Base-by-base conservation (phyloP, 441 rosid species). In the Gossypium trilobum region DNA sequence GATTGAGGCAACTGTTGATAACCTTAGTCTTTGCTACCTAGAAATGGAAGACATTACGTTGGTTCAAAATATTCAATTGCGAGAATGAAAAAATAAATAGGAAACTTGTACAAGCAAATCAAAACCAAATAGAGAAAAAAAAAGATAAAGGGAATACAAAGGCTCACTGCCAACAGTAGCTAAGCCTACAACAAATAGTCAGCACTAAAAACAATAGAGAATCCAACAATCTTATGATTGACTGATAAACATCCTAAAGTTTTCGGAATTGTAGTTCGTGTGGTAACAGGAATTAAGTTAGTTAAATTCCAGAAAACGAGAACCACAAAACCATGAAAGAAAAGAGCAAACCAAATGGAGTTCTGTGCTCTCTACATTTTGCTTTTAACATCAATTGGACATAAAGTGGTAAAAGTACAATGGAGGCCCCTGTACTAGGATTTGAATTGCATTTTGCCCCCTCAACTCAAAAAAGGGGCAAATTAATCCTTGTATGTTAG, bases 21-120 rank as follows among this genome's bases (percentile, higher is more conserved):
- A 92, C 98, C 82, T 86, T 95, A 46, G 99, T 95, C 86, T 89
- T 95, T n/a, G 86, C 95, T 44, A 88, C 82, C 98, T 95, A 87
- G 31, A n/a, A 73, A 62, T 36, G 75, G 48, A 73, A 72, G 67
- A 54, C 25, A 63, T 1, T 13, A 5, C 68, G 16, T 11, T 33
- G 42, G 63, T 54, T 55, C 19, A 27, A 10, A 29, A 66, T 29
- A 14, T 60, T 14, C 66, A 60, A 2, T 46, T 23, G 7, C 17
- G 7, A 50, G n/a, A 61, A 66, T 10, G 29, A 9, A 55, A 55
- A 55, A 42, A 42, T 11, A 25, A n/a, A 46, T 13, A 6, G 20
- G 23, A 2, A 65, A 13, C 33, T 65, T 44, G 36, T 22, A 44
- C 19, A 19, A 44, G 55, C 70, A 44, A 27, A 42, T 64, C 31